Percentiles rank a stretch among this genome's conserved stretches.
Conservation (phyloP, 192 early-diverging fungal genomes). For the Phlyctochytrium planicorne region DNA sequence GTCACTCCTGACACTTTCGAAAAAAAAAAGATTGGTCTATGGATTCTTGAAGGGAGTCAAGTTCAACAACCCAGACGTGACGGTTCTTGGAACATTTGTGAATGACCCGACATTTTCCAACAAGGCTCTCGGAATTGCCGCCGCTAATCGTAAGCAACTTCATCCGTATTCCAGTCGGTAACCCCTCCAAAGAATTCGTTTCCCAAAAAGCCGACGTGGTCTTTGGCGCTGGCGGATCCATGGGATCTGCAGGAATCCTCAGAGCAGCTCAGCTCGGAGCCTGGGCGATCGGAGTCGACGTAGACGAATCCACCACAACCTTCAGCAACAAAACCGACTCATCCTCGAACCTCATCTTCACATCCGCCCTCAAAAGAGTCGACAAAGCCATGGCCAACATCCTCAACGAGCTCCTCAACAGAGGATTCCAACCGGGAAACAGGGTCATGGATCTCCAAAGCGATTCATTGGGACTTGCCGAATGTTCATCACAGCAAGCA, state of each 20-base stretch:
- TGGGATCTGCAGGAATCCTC: conserved; percentile 24
- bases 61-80: conserved; percentile 4
- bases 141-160: background rate
- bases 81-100: conserved; percentile 6
- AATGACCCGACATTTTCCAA: conserved; percentile 4
- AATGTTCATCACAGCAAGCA: background rate
- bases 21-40: conserved; percentile 14
- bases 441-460: conserved; percentile 5
- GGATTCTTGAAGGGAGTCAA: conserved; percentile 24
- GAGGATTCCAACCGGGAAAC: conserved; percentile 10
- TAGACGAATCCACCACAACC: conserved; percentile 20
- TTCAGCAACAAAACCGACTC: conserved; percentile 20
- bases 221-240: conserved; percentile 29
- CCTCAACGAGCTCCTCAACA: background rate
- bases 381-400: background rate
- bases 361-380: conserved; percentile 9
- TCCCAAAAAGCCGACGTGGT: conserved; percentile 25
- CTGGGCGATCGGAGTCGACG: conserved; percentile 38
- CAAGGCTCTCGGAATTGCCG: background rate
- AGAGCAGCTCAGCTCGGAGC: conserved; percentile 14
- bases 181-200: conserved; percentile 7
- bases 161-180: background rate
- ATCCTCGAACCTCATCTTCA: conserved; percentile 20
- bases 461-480: conserved; percentile 6
- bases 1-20: too few relatives aligned